Base-by-base conservation (phyloP, 805 yeast species). In the Monosporozyma yasuniensis region DNA sequence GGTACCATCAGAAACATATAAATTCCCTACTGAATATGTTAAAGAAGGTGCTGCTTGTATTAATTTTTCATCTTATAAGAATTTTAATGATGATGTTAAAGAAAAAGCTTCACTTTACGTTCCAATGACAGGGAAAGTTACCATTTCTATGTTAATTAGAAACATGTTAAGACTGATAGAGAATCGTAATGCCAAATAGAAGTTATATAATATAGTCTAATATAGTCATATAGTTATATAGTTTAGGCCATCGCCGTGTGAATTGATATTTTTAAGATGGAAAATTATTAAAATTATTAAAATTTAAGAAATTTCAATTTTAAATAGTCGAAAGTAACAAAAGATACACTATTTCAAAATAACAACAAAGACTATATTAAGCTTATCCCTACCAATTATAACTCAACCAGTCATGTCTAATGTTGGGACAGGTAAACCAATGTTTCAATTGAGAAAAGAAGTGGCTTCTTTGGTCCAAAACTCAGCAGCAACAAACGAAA, bases 81-180 rank as follows among this genome's bases (percentile, higher is more conserved):
- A 93, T 71, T 93, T 93, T 66, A 74, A 77, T 54, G 91, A 85
- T 22, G 83, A 78, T 50, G 86, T 93, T 51, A 91, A 91, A 70
- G 77, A 77, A 48, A 83, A 78, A 57, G 98, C 99, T 6, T 83
- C 96, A 1, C 72, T 93, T 42, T 93, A 91, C 63, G 97, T 93
- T 34, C 98, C 99, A 16, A 84, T 88, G 62, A 87, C 89, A 28
- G 99, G 99, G 16, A 93, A 93, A 68, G 98, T 93, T 32, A 93
- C 99, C 37, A 90, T 93, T 54, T 80, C 96, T 52, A 93, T 93
- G 97, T 71, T 93, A 41, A 71, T 93, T 67, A 80, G 99, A 66
- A 93, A 93, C 66, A 73, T 93, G 68, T 69, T 93, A 51, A 78
- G 99, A 57, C 73, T 93, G 56, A 79, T 85, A 55, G 81, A 83